These are phyloP conservation scores for Auricularia sp. DNA, from an alignment of 768 basidiomycete species.

Conservation along the genomic window DNA sequence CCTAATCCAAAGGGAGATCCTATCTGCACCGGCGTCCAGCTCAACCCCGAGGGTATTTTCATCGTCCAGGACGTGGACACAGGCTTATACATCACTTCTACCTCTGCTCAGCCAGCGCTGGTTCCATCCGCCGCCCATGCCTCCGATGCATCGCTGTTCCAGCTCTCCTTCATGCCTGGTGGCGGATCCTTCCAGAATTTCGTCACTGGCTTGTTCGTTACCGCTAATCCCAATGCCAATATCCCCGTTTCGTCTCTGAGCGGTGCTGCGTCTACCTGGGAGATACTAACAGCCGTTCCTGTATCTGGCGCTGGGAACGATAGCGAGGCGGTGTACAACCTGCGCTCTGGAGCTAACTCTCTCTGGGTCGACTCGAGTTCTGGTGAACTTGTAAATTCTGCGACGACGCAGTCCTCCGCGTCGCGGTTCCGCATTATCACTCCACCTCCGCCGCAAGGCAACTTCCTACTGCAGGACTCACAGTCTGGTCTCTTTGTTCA, in stretches of 20 bases:
- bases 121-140: constrained; percentile 15
- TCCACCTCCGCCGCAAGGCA: background rate
- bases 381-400: background rate
- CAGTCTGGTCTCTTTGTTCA: background rate
- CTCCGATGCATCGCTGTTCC: constrained; percentile 18
- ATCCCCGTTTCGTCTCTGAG: background rate
- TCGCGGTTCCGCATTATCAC: background rate
- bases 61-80: constrained; percentile 17
- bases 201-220: background rate
- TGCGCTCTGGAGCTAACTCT: background rate
- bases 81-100: constrained; percentile 17
- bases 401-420: background rate
- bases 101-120: constrained; percentile 16
- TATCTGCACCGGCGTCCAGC: constrained; percentile 14
- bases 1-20: constrained; percentile 13
- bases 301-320: background rate
- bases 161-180: constrained; percentile 22
- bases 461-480: background rate
- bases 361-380: background rate
- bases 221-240: background rate
- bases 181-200: constrained; percentile 16
- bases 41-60: constrained; percentile 24
- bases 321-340: background rate
- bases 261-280: background rate
- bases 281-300: background rate